Percentiles rank a stretch among this genome's conserved stretches.
Conservation (phyloP, 1,284 basidiomycete species). For the Cryptococcus jaspeensis region DNA sequence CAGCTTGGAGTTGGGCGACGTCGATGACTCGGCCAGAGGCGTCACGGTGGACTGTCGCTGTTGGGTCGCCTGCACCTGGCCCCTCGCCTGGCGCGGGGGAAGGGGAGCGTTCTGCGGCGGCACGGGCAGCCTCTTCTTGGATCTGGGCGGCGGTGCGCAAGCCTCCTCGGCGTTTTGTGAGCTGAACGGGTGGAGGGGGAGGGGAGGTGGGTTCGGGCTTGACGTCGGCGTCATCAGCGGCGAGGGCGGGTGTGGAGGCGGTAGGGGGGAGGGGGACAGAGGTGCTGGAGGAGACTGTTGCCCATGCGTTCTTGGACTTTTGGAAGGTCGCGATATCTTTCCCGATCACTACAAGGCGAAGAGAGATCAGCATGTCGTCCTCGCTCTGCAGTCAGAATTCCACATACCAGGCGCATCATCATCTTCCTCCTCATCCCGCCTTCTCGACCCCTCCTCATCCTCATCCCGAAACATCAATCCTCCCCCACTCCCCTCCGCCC, state of each 20-base stretch:
- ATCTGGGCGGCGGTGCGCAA: slow-evolving; percentile 64
- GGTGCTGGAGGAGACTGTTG: slow-evolving; percentile 32
- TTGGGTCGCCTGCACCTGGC: slow-evolving; percentile 63
- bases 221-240: slow-evolving; percentile 12
- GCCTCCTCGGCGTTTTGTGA: slow-evolving; percentile 61
- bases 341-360: slow-evolving; percentile 33
- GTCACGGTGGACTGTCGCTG: slow-evolving; percentile 95
- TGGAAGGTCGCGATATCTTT: slow-evolving; percentile 43
- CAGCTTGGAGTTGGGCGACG: slow-evolving; percentile 74
- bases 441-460: slow-evolving; percentile 56
- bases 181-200: slow-evolving; percentile 39
- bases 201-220: slow-evolving; percentile 27
- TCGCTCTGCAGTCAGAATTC: too few species aligned
- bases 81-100: slow-evolving; percentile 57
- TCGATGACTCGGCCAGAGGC: slow-evolving; percentile 84
- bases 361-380: neutral
- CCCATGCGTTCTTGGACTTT: slow-evolving; percentile 42
- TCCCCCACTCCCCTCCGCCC: slow-evolving; percentile 14
- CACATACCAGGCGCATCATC: slow-evolving; percentile 51
- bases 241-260: slow-evolving; percentile 5
- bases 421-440: slow-evolving; percentile 35
- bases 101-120: slow-evolving; percentile 43
- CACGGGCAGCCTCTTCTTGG: slow-evolving; percentile 57
- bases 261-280: slow-evolving; percentile 25
- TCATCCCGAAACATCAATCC: slow-evolving; percentile 49